Evolutionary conservation across 2,329 filamentous ascomycete species (phyloP), one percentile per base, ranked within the genome.

Genomic region (Balansia obtecta): DNA sequence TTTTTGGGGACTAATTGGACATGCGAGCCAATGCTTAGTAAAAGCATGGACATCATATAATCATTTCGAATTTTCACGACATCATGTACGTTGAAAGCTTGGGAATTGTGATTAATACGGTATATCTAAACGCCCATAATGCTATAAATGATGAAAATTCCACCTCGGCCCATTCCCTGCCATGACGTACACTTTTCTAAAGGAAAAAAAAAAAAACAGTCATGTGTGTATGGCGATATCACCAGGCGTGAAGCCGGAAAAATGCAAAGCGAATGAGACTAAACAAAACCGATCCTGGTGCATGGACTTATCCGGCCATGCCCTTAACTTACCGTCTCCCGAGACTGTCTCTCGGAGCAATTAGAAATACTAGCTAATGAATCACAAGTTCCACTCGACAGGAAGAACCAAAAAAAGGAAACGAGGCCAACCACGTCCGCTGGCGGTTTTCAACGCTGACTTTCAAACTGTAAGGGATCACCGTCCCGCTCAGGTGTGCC

Each of bases 401-500:
- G 51, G 27, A 38, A 44, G 27, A 27, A 22, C 20, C 20, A 22
- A 30, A 38, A 44, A 50, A 52, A 30, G 43, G 42, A 39, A 40
- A 48, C n/a, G 45, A 43, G 49, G 43, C 51, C 52, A 50, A 22
- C 32, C 22, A 33, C 11, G 13, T 37, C 41, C n/a, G 18, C 39
- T 22, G 32, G 18, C 34, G 45, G 53, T 37, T 52, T 45, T 54
- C 52, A 39, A 53, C 48, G 49, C 38, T 47, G 51, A 53, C 48
- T 50, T 51, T 53, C 54, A 53, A 54, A 56, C 51, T 54, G 45
- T 52, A 49, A 47, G 49, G 53, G 46, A 49, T 34, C 53, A 49
- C 30, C 27, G 32, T 45, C 45, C 49, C 46, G 51, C 34, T 50
- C 48, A 50, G 48, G 48, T 42, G 50, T 49, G 47, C 16, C 46